Evolutionary conservation across 768 basidiomycete genomes (phyloP), one percentile per base, ranked within the genome.

Genomic region (Russula brevipes): DNA sequence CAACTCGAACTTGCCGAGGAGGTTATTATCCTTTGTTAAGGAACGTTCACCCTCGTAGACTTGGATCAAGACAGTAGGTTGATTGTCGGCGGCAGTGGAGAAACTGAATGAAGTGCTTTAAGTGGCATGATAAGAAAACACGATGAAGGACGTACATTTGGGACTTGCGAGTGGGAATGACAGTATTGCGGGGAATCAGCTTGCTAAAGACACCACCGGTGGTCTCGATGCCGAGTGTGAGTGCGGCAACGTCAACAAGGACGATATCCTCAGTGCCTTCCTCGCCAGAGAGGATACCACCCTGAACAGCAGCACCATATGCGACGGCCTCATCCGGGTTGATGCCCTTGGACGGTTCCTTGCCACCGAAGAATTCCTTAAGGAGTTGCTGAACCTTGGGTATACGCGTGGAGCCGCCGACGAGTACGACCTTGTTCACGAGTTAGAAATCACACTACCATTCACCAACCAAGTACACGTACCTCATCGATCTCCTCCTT

Each of bases 271-370:
- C 85, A 60, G 91, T 91, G 66, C 88, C 89, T 73, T 91, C 88
- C 71, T 93, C 94, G 66, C 96, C 96, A 53, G 94, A 89, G 68
- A 99, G 90, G 71, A 99, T 96, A 79, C 93, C 96, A 77, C 92
- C 96, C 78, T 99, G 96, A 68, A 98, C 93, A 59, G 96, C 96
- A 67, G 96, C 96, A 82, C 96, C 96, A 71, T 97, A 98, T 51
- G 96, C 94, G 69, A 99, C 96, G 66, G 96, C 96, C 80, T 99
- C 96, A 75, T 99, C 96, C 57, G 95, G 94, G 83, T 99, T 98
- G 80, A 98, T 99, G 68, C 91, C 90, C 83, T 94, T 95, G 66
- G 95, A 95, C 57, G 94, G 94, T 75, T 98, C 96, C 81, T 91
- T 97, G 74, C 93, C 66, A 54, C 65, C 87, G 77, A 98, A 99